Conservation (phyloP, 148 eudicot species). For the Rhododendron kiyosumense region DNA sequence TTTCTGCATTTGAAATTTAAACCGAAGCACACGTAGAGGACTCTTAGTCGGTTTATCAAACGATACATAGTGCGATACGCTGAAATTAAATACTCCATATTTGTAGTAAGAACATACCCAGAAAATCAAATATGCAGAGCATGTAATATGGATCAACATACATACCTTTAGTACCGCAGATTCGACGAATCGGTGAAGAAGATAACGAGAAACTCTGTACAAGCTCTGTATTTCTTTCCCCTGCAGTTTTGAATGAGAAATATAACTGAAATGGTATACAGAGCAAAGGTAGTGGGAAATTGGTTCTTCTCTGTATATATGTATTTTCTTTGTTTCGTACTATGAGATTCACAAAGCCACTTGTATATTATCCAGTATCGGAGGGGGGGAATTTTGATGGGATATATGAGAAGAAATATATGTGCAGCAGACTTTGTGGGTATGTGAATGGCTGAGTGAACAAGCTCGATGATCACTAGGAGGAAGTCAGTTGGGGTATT, state of each 20-base stretch:
- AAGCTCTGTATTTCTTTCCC: not conserved
- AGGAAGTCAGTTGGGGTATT: slow-evolving; percentile 9
- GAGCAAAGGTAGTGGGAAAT: not conserved
- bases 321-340: not conserved
- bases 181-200: not conserved
- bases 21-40: not conserved
- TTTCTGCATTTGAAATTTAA: not conserved
- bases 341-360: not conserved
- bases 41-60: too few relatives aligned
- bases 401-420: not conserved
- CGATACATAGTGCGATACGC: too few relatives aligned
- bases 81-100: too few relatives aligned
- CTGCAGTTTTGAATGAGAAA: not conserved
- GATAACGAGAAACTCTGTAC: not conserved
- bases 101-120: not conserved
- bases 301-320: not conserved
- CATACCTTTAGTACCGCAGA: slow-evolving; percentile 15
- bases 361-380: not conserved
- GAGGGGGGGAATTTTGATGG: not conserved
- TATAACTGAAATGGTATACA: not conserved
- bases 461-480: not conserved
- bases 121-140: too few relatives aligned
- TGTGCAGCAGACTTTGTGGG: not conserved
- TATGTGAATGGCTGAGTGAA: not conserved
- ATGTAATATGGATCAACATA: not conserved